Base-by-base conservation (phyloP, 441 rosid species). In the Mallotus repandus region DNA sequence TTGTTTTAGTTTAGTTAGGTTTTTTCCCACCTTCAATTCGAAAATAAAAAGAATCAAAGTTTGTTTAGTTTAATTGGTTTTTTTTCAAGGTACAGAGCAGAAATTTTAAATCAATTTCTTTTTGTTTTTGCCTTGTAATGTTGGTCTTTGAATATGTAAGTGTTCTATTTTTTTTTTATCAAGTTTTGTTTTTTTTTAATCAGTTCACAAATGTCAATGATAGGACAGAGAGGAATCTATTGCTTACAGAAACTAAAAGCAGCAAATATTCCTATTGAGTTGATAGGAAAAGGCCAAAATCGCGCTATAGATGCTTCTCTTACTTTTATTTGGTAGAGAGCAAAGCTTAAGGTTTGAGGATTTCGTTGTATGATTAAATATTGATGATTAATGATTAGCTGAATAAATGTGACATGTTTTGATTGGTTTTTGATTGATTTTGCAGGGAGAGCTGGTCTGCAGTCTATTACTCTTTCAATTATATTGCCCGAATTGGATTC, bases 241-340 rank as follows among this genome's bases (percentile, higher is more conserved):
- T 84, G 81, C 79, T 74, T 91, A 52, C 87, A 84, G 69, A 83
- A 83, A 73, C 84, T 90, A n/a, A 91, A 85, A 56, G 85, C 85
- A 14, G 88, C 89, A 11, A 90, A 78, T 62, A 85, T 93, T 15
- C 87, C 97, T 0, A 68, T 83, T 63, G 91, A 87, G 66, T 81
- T 80, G 77, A 84, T 91, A 49, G 88, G 86, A 76, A 86, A 84
- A 72, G 98, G 99, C 43, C 98, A 96, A 74, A 85, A 86, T 63
- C 96, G 97, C 4, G 99, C 93, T 2, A 85, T 96, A 9, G 97
- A 96, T 76, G 97, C 97, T 78, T 96, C 98, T 19, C 96, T 96
- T 58, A 96, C 98, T 12, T 97, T 96, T 35, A 93, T 96, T 74
- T 92, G 97, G 4, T 97, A 96, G 86, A 86, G 98, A 80, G 99